Evolutionary conservation across 1,139 yeast genomes (phyloP).

Genomic region (Casaregolazyma lundiana): DNA sequence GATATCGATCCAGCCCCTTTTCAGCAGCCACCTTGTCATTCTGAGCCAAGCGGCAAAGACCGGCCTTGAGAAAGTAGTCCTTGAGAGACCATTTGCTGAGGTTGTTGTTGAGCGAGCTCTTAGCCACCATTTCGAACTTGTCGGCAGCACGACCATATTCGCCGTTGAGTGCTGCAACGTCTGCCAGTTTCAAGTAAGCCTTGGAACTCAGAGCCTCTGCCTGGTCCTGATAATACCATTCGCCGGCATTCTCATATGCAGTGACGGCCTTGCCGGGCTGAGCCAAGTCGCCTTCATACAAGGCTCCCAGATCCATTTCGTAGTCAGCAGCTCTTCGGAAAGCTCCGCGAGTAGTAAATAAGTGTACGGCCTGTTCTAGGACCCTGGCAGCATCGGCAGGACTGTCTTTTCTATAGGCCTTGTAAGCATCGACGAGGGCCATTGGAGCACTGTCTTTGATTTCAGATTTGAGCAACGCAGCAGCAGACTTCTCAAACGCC

Average conservation of each 20-base stretch:
- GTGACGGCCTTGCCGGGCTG: slow-evolving; percentile 66
- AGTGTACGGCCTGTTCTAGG: slow-evolving; percentile 68
- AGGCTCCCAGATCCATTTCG: slow-evolving; percentile 82
- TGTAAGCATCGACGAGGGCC: slow-evolving; percentile 85
- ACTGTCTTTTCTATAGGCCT: slow-evolving; percentile 67
- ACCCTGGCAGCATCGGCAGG: slow-evolving; percentile 78
- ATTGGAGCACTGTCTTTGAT: slow-evolving; percentile 91
- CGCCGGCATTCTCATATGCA: slow-evolving; percentile 91
- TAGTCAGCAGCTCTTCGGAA: slow-evolving; percentile 95
- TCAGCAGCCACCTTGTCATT: slow-evolving; percentile 78
- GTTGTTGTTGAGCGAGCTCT: slow-evolving; percentile 67
- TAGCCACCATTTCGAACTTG: slow-evolving; percentile 70
- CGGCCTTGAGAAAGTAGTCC: slow-evolving; percentile 82
- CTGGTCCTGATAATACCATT: slow-evolving; percentile 90
- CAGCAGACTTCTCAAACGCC: slow-evolving; percentile 82
- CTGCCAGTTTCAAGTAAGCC: slow-evolving; percentile 86
- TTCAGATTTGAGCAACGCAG: slow-evolving; percentile 66
- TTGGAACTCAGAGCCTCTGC: slow-evolving; percentile 90
- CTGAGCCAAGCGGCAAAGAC: slow-evolving; percentile 78
- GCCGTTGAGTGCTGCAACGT: slow-evolving; percentile 71
- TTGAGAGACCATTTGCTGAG: slow-evolving; percentile 87
- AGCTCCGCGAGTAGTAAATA: slow-evolving; percentile 86
- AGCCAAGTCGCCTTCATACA: slow-evolving; percentile 69
- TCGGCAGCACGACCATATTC: slow-evolving; percentile 71
- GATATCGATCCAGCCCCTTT: slow-evolving; percentile 60